Percentiles rank a stretch among this genome's conserved stretches.
These are phyloP conservation scores for Leucocoprinus birnbaumii DNA, from an alignment of 768 basidiomycete species.

Conservation along the genomic window DNA sequence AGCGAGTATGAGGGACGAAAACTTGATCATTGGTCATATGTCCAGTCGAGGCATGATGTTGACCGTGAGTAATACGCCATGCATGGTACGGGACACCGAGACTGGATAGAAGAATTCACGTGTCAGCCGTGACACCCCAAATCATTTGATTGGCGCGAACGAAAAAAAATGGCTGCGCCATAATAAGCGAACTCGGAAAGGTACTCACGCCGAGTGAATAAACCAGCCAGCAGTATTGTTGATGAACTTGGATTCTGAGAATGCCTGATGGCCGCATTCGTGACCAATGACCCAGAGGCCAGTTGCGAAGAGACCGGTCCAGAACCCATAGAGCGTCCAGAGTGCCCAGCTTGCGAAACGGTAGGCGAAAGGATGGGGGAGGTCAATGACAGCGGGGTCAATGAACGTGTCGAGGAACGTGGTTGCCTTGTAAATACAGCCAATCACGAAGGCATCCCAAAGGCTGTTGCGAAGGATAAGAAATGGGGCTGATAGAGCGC, in stretches of 20 bases:
- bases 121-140: slow-evolving; percentile 17
- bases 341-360: slow-evolving; percentile 58
- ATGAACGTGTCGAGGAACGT: slow-evolving; percentile 62
- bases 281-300: slow-evolving; percentile 95
- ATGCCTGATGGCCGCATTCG: slow-evolving; percentile 96
- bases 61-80: slow-evolving; percentile 92
- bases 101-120: slow-evolving; percentile 33
- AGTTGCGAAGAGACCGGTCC: slow-evolving; percentile 81
- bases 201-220: slow-evolving; percentile 77
- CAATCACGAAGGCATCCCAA: slow-evolving; percentile 75
- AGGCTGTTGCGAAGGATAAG: slow-evolving; percentile 37
- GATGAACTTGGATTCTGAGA: slow-evolving; percentile 86
- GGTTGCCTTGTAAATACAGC: slow-evolving; percentile 63
- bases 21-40: slow-evolving; percentile 97
- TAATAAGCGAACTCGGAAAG: slow-evolving; percentile 3
- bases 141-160: slow-evolving; percentile 2
- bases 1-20: slow-evolving; percentile 89
- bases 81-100: slow-evolving; percentile 96
- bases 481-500: background rate
- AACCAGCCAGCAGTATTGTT: slow-evolving; percentile 94
- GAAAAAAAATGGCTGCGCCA: slow-evolving; percentile 23
- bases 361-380: slow-evolving; percentile 64
- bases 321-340: slow-evolving; percentile 83
- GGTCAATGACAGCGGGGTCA: slow-evolving; percentile 47
- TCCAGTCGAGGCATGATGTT: slow-evolving; percentile 93